A percentile compares a stretch with the other conserved stretches of the same genome.
Evolutionary conservation across 2,329 filamentous ascomycete genomes (phyloP).

Genomic region (Pleoardoris graminearum): DNA sequence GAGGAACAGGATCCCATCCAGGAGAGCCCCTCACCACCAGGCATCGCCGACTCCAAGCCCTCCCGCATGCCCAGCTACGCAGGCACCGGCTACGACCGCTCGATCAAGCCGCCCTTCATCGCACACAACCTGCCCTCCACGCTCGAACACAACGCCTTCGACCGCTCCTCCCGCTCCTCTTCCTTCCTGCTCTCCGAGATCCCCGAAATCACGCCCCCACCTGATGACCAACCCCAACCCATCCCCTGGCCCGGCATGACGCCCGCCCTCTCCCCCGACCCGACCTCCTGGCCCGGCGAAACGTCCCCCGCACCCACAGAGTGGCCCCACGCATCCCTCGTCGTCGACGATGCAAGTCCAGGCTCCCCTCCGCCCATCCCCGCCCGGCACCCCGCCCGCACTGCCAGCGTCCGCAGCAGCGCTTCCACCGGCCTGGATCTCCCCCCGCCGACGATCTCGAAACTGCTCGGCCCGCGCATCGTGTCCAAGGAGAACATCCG

Average conservation of each 20-base stretch:
- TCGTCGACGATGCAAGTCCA: background rate
- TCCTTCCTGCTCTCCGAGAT: constrained; percentile 2
- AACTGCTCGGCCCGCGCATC: constrained; percentile 23
- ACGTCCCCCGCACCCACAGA: background rate
- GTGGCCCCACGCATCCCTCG: background rate
- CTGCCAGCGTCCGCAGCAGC: background rate
- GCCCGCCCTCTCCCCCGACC: background rate
- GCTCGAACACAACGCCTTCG: constrained; percentile 1
- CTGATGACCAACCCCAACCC: background rate
- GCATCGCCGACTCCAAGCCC: constrained; percentile 2
- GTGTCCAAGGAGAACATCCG: constrained; percentile 42
- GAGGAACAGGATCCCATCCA: background rate
- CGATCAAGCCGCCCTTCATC: constrained; percentile 14
- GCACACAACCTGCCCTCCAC: constrained; percentile 5
- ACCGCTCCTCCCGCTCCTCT: background rate
- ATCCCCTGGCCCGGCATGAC: constrained; percentile 7
- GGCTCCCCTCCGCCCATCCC: constrained; percentile 29
- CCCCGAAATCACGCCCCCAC: background rate
- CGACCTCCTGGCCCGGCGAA: background rate
- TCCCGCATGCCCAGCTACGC: constrained; percentile 29
- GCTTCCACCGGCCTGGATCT: background rate
- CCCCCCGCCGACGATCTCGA: background rate
- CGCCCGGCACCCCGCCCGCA: constrained; percentile 23
- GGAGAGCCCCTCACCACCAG: background rate
- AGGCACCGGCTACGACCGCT: constrained; percentile 24